Base-by-base conservation (phyloP, 345 rosid genomes). In the Lagerstroemia speciosa region DNA sequence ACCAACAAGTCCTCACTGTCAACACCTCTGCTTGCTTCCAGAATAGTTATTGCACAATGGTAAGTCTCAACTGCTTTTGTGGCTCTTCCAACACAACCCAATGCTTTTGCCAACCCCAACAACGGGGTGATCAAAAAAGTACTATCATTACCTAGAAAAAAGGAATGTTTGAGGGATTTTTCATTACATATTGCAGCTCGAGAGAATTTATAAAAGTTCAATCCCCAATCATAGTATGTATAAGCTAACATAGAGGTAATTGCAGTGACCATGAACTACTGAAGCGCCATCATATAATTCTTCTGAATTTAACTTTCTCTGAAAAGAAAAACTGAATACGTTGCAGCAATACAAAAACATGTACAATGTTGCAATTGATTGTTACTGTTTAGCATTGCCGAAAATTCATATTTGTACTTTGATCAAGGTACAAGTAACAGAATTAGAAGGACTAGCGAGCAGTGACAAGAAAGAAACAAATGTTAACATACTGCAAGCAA, bases 61-160 rank as follows among this genome's bases (percentile, higher is more conserved):
- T 93, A 90, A 52, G 69, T 67, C 45, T 80, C 83, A 10, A 79
- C 75, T 0, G 96, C 97, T 78, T 83, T 82, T 40, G 73, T 72
- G 38, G 80, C 76, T 79, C 82, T 86, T 75, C 95, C 87, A 62
- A 79, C 60, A 26, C 79, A 88, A 75, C 81, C 81, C 64, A 87
- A 79, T 79, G 81, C 83, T 85, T 93, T 90, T 62, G 97, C 97
- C 77, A 87, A 70, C 63, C 90, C 97, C 84, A 90, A 78, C 64
- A 93, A 78, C 27, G 97, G 86, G 62, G 85, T 75, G 82, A 89
- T 79, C 38, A 93, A 88, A 66, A 83, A 78, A 53, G 78, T 78
- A 77, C 85, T 83, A 58, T 50, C 57, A 68, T 81, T 71, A 71
- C 95, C 96, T 92, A 69, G 40, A 72, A 74, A 62, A 73, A 65